phyloP scores from a whole-genome alignment of 1,284 basidiomycete species.

The Microbotryum saponariae region DNA sequence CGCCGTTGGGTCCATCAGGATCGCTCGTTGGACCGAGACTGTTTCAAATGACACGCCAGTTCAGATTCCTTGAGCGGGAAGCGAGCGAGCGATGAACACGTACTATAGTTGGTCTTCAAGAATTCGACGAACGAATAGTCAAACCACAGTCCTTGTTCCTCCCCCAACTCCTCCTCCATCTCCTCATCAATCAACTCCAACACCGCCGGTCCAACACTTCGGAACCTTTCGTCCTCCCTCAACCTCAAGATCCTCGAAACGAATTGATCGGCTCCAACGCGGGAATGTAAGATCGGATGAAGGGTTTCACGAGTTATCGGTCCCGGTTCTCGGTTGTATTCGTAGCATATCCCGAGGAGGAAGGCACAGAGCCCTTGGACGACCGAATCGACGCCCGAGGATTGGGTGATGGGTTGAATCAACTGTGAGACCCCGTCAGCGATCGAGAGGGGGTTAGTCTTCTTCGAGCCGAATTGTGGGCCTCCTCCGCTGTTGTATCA shows the following conservation, averaged over 20 bases:
- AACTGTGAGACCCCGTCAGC: constrained; percentile 48
- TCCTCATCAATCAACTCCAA: constrained; percentile 44
- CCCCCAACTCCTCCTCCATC: constrained; percentile 44
- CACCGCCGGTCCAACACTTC: constrained; percentile 72
- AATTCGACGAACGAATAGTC: constrained; percentile 99
- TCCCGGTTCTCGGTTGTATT: constrained; percentile 85
- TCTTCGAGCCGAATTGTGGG: neutral
- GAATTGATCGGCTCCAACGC: constrained; percentile 77
- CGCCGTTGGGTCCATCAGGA: constrained; percentile 47
- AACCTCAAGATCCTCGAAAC: constrained; percentile 77
- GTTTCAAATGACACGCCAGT: too few relatives aligned
- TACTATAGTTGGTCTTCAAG: constrained; percentile 96
- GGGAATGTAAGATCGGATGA: constrained; percentile 71
- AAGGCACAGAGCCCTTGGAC: constrained; percentile 88
- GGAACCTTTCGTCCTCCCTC: constrained; percentile 86
- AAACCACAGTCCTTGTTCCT: constrained; percentile 88
- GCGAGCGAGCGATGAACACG: neutral
- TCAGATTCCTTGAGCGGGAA: too few relatives aligned
- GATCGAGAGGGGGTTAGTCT: neutral
- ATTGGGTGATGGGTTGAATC: constrained; percentile 88
- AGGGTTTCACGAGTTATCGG: constrained; percentile 79
- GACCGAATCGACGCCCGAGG: constrained; percentile 72
- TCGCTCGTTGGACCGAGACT: constrained; percentile 50
- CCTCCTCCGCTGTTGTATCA: neutral
- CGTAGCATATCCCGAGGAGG: constrained; percentile 86